Evolutionary conservation across 495 filamentous ascomycete species (phyloP), one percentile per base, ranked within the genome.

Genomic region (Penicillium ucsense): DNA sequence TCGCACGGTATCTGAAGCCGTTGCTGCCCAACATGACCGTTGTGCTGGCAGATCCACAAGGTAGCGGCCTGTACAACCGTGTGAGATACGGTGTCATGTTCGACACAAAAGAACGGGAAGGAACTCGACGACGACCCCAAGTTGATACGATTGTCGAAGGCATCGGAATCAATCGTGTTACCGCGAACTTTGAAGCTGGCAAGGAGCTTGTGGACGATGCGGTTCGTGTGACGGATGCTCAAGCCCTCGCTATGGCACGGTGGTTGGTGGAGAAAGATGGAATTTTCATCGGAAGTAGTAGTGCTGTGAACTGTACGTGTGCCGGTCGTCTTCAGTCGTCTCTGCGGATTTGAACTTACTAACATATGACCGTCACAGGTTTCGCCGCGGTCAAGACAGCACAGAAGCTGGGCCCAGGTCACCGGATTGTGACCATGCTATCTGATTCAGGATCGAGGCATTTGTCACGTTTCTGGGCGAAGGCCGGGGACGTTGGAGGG

Each of bases 261-360:
- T 95, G 88, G 85, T 68, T 99, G 33, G 92, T 95, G 3, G 90
- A 97, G 73, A 86, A 89, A 55, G 92, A 99, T 62, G 92, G 92
- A 0, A 82, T 99, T 34, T 99, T 99, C 59, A 74, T 88, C 32
- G 92, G 92, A 6, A 95, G 89, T 55, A 94, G 88, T 59, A 94
- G 84, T 63, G 87, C 91, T 11, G 91, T 97, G 10, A 99, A 99
- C 60, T 96, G 89, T 81, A 57, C 67, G 79, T 73, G 20, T 35
- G 35, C 34, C 53, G 10, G 31, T 35, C 38, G 35, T 45, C 29
- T 30, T 1, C 3, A 8, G 5, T 20, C 0, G 31, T 27, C 12
- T 1, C 3, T 4, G 5, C 10, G 1, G 31, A 8, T 0, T 11
- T 29, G 9, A 38, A 34, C 32, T 11, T 41, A 11, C 51, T 48